Evolutionary conservation across 2,329 filamentous ascomycete genomes (phyloP).

Genomic region (Sordariomycetes sp.): DNA sequence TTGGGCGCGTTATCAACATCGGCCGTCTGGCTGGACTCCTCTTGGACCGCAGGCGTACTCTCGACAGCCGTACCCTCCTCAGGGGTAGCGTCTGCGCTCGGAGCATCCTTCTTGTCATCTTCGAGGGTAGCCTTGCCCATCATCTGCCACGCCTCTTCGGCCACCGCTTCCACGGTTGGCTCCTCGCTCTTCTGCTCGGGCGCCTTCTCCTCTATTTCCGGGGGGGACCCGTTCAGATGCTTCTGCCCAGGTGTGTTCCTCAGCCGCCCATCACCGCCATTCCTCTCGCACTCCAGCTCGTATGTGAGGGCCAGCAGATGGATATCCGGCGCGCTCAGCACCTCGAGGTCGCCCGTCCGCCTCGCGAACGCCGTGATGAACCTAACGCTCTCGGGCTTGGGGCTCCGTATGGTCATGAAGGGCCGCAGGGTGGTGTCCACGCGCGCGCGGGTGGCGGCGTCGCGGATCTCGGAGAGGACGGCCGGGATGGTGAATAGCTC

Average conservation of each 20-base stretch:
- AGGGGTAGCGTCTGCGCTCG: not conserved
- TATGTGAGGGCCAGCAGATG: conserved; percentile 85
- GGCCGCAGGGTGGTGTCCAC: conserved; percentile 78
- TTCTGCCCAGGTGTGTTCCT: conserved; percentile 73
- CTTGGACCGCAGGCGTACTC: not conserved
- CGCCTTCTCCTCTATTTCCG: conserved; percentile 25
- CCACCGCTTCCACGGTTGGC: not conserved
- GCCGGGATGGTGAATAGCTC: conserved; percentile 73
- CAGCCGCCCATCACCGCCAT: conserved; percentile 80
- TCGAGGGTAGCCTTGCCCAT: conserved; percentile 15
- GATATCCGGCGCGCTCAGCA: conserved; percentile 81
- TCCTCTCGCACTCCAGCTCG: conserved; percentile 85
- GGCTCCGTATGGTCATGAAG: conserved; percentile 69
- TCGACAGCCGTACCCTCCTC: not conserved
- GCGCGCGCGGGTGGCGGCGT: conserved; percentile 67
- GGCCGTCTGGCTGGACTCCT: not conserved
- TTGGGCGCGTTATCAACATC: not conserved
- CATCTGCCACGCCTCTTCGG: conserved; percentile 1
- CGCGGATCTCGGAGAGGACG: conserved; percentile 80
- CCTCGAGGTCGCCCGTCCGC: conserved; percentile 78
- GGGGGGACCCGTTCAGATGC: conserved; percentile 58
- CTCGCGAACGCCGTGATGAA: conserved; percentile 77
- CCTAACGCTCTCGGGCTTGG: conserved; percentile 65
- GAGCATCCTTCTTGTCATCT: not conserved
- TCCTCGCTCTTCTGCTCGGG: not conserved